Conservation (phyloP, 2,329 filamentous ascomycete species). For the Davidsoniella australis region DNA sequence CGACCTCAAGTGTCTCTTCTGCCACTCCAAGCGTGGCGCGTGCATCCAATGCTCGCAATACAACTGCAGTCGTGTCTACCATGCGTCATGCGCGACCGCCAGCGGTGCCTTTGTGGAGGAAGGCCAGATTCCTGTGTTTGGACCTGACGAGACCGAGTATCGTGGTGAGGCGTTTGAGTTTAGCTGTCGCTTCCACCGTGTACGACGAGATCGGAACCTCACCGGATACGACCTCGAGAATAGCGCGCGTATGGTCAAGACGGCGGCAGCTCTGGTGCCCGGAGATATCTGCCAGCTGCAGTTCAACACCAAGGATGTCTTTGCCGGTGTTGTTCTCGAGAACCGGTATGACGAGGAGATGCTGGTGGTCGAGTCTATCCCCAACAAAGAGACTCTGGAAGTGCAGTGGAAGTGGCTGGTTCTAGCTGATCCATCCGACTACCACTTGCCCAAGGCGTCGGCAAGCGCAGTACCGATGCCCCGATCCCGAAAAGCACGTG, state of each 20-base stretch:
- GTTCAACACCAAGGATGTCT: slow-evolving; percentile 68
- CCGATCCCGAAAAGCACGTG: slow-evolving; percentile 42
- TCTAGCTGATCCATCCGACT: slow-evolving; percentile 53
- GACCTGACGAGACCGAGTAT: slow-evolving; percentile 81
- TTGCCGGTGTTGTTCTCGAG: slow-evolving; percentile 74
- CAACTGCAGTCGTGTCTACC: slow-evolving; percentile 86
- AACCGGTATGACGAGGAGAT: slow-evolving; percentile 62
- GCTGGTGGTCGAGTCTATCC: slow-evolving; percentile 66
- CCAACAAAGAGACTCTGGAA: slow-evolving; percentile 61
- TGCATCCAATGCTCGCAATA: slow-evolving; percentile 94
- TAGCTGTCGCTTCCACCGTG: slow-evolving; percentile 83
- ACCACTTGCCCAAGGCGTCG: slow-evolving; percentile 57
- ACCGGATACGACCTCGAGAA: slow-evolving; percentile 53
- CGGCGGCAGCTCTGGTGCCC: slow-evolving; percentile 48
- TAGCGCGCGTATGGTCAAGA: slow-evolving; percentile 49
- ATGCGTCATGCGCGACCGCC: slow-evolving; percentile 82
- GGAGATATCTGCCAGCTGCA: slow-evolving; percentile 80
- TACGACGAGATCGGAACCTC: slow-evolving; percentile 65
- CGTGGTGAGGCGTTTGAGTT: slow-evolving; percentile 85
- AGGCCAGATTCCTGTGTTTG: slow-evolving; percentile 69
- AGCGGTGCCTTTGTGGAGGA: slow-evolving; percentile 86
- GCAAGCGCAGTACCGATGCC: slow-evolving; percentile 54
- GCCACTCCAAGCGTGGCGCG: slow-evolving; percentile 82
- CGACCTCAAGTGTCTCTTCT: slow-evolving; percentile 88
- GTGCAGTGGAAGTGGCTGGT: slow-evolving; percentile 74